phyloP scores from a whole-genome alignment of 495 filamentous ascomycete genomes.

The Parmelia sp. region DNA sequence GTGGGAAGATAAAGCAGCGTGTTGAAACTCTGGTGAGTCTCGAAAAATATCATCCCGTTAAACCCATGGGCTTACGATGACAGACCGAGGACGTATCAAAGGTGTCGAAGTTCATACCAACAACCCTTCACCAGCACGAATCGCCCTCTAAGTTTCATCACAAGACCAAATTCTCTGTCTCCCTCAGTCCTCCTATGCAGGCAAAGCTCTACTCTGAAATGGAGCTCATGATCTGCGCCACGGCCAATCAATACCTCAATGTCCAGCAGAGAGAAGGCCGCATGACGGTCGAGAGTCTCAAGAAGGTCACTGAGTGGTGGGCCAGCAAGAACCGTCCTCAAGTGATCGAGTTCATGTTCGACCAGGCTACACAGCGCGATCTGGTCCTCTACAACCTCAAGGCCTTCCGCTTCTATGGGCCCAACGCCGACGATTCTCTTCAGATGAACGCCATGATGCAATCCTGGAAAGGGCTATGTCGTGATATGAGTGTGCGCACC shows the following conservation, averaged over 20 bases:
- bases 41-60: neutral
- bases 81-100: slow-evolving; percentile 30
- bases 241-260: slow-evolving; percentile 47
- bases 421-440: slow-evolving; percentile 35
- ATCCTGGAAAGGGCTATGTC: slow-evolving; percentile 46
- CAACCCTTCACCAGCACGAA: slow-evolving; percentile 15
- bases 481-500: slow-evolving; percentile 49
- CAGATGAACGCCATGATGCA: slow-evolving; percentile 43
- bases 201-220: slow-evolving; percentile 49
- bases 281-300: slow-evolving; percentile 43
- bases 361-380: slow-evolving; percentile 49
- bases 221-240: slow-evolving; percentile 49
- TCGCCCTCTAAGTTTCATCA: slow-evolving; percentile 21
- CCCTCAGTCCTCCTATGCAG: slow-evolving; percentile 41
- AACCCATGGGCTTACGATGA: neutral
- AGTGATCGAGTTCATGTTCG: slow-evolving; percentile 52
- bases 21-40: slow-evolving; percentile 39
- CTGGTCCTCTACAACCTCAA: slow-evolving; percentile 47
- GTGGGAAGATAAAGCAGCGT: slow-evolving; percentile 45
- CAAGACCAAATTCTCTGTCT: slow-evolving; percentile 36
- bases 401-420: slow-evolving; percentile 44
- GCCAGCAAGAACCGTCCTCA: slow-evolving; percentile 45
- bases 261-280: slow-evolving; percentile 41
- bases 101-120: slow-evolving; percentile 26
- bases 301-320: slow-evolving; percentile 42